A percentile compares a stretch with the other conserved stretches of the same genome.
These are phyloP conservation scores for Incumbomyces delicatus DNA, from an alignment of 2,329 filamentous ascomycete genomes.

Conservation along the genomic window DNA sequence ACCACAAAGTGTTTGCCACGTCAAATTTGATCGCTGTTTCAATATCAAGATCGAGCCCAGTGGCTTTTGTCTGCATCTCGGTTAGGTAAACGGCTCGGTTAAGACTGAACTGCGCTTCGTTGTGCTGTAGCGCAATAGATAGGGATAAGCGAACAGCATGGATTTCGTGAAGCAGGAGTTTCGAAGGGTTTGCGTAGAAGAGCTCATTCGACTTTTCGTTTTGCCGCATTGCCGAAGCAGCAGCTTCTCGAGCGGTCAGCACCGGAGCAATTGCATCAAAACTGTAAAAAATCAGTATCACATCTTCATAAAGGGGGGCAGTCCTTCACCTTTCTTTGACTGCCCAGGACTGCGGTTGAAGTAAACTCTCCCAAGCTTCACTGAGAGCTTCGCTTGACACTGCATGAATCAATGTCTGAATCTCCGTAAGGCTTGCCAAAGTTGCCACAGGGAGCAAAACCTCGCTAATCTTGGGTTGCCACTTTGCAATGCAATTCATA, in stretches of 20 bases:
- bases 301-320: neutral
- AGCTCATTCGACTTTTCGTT: constrained; percentile 54
- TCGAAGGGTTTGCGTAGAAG: constrained; percentile 50
- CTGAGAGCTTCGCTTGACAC: constrained; percentile 9
- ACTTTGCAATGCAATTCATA: no score
- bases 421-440: constrained; percentile 9
- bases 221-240: constrained; percentile 68
- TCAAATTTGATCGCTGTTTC: constrained; percentile 71
- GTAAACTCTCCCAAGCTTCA: constrained; percentile 7
- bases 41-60: constrained; percentile 61
- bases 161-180: constrained; percentile 63
- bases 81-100: constrained; percentile 77
- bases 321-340: constrained; percentile 1
- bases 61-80: constrained; percentile 61
- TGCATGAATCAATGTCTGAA: constrained; percentile 9
- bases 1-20: constrained; percentile 83
- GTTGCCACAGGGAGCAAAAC: no score
- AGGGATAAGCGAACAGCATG: constrained; percentile 68
- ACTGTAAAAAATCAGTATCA: constrained; percentile 21
- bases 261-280: constrained; percentile 63
- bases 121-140: constrained; percentile 66
- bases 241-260: constrained; percentile 70
- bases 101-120: constrained; percentile 74
- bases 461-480: no score
- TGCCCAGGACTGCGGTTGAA: constrained; percentile 4